Conservation (phyloP, 1,284 basidiomycete genomes). For the Melampsora larici-populina region DNA sequence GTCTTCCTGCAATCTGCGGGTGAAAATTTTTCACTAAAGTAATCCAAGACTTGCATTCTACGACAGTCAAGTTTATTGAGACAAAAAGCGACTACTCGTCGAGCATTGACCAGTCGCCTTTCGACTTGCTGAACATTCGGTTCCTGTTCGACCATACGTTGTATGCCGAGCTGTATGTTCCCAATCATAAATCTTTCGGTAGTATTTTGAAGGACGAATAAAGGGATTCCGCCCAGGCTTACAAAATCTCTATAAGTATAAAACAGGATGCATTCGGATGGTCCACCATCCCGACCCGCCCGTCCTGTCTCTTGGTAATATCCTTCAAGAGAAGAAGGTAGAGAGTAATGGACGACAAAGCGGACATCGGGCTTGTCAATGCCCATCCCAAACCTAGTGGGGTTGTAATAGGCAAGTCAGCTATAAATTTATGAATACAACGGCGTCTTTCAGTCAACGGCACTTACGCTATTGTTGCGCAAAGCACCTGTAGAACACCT, state of each 20-base stretch:
- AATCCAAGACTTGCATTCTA: constrained; percentile 73
- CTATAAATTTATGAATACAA: too few relatives aligned
- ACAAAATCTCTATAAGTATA: constrained; percentile 42
- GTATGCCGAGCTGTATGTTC: constrained; percentile 58
- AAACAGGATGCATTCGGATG: constrained; percentile 63
- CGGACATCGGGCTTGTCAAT: constrained; percentile 85
- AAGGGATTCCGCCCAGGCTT: not conserved
- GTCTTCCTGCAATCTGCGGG: constrained; percentile 61
- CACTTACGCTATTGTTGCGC: constrained; percentile 66
- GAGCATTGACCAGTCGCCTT: constrained; percentile 62
- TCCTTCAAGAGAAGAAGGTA: constrained; percentile 60
- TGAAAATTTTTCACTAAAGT: constrained; percentile 66
- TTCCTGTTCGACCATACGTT: constrained; percentile 61
- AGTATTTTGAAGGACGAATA: not conserved
- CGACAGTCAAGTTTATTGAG: constrained; percentile 79
- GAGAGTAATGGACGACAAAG: constrained; percentile 70
- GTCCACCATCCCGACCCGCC: constrained; percentile 71
- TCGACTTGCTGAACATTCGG: constrained; percentile 60
- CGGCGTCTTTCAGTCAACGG: not conserved
- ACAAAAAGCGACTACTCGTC: constrained; percentile 70
- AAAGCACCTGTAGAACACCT: constrained; percentile 73
- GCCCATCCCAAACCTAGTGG: constrained; percentile 79
- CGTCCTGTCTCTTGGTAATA: constrained; percentile 80
- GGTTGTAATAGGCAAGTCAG: not conserved
- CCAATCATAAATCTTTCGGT: not conserved